phyloP scores from a whole-genome alignment of 129 eudicot genomes.

The Pulicaria dysenterica region DNA sequence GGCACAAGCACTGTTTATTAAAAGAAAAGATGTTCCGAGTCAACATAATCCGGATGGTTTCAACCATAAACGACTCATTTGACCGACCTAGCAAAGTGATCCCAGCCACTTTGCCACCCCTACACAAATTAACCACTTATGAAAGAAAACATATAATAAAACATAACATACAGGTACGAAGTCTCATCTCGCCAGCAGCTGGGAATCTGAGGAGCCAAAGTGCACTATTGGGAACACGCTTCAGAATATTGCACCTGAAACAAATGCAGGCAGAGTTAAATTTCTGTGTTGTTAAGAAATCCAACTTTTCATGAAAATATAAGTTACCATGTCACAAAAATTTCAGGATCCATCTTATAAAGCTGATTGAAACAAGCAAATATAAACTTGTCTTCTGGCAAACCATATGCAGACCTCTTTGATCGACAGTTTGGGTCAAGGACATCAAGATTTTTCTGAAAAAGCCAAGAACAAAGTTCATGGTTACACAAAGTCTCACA shows the following conservation, averaged over 20 bases:
- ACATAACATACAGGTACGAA: constrained; percentile 75
- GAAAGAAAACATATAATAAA: neutral
- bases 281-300: neutral
- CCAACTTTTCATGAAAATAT: neutral
- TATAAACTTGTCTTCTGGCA: constrained; percentile 88
- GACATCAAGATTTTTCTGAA: constrained; percentile 90
- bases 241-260: constrained; percentile 93
- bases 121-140: neutral
- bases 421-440: constrained; percentile 66
- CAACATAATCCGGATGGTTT: too few relatives aligned
- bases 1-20: too few relatives aligned
- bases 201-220: constrained; percentile 97
- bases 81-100: neutral
- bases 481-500: constrained; percentile 1
- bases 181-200: constrained; percentile 95
- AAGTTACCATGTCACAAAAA: constrained; percentile 77
- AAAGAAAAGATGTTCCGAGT: too few relatives aligned
- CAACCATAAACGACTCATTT: too few relatives aligned
- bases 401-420: constrained; percentile 90
- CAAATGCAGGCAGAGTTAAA: neutral
- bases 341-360: constrained; percentile 97
- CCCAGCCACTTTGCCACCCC: constrained; percentile 2
- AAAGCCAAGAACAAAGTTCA: constrained; percentile 16
- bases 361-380: constrained; percentile 96
- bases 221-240: constrained; percentile 92